Evolutionary conservation across 208 protist species (phyloP).

Genomic region (Acanthamoeba triangularis): DNA sequence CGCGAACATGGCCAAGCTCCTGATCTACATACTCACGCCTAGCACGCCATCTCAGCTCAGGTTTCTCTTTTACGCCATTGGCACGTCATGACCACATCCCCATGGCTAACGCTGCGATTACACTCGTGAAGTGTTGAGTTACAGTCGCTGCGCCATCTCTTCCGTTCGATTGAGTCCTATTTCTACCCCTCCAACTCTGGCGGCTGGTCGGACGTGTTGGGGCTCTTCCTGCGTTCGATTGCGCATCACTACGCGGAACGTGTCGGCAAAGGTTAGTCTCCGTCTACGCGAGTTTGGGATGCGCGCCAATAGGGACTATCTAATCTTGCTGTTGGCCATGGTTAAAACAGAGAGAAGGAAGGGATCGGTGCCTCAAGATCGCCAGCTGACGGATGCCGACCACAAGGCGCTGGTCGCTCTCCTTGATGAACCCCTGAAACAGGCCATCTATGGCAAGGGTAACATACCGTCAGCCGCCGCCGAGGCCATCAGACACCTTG

Average conservation of each 20-base stretch:
- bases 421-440: slow-evolving; percentile 45
- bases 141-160: neutral
- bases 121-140: neutral
- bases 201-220: slow-evolving; percentile 16
- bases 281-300: neutral
- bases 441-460: slow-evolving; percentile 70
- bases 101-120: neutral
- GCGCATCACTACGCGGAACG: slow-evolving; percentile 5
- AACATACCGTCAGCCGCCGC: slow-evolving; percentile 2
- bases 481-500: slow-evolving; percentile 50
- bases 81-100: neutral
- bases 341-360: neutral
- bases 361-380: neutral
- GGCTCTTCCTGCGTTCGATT: neutral
- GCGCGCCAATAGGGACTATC: neutral
- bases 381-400: neutral
- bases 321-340: neutral
- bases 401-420: slow-evolving; percentile 1
- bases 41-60: neutral
- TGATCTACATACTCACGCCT: slow-evolving; percentile 22
- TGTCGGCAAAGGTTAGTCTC: slow-evolving; percentile 29
- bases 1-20: slow-evolving; percentile 24
- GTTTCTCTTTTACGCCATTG: neutral
- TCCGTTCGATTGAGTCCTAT: slow-evolving; percentile 57
- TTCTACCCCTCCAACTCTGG: slow-evolving; percentile 62